phyloP scores from a whole-genome alignment of 257 asterid species.

The Nicotiana obtusifolia region DNA sequence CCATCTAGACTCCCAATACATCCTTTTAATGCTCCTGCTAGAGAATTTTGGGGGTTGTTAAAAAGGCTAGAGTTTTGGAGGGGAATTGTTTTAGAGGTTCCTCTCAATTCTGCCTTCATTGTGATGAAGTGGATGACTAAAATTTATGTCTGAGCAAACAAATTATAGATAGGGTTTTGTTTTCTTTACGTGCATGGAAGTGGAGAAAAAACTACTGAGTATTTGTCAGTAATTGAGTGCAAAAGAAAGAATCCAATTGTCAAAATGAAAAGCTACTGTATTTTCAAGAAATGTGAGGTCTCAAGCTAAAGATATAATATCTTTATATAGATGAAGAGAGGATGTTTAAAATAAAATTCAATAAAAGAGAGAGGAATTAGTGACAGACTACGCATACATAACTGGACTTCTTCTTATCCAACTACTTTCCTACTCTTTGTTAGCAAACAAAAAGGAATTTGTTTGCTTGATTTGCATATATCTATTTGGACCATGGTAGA shows the following conservation, averaged over 20 bases:
- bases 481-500: background rate
- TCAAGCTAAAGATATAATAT: background rate
- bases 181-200: background rate
- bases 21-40: conserved; percentile 44
- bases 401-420: background rate
- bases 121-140: background rate
- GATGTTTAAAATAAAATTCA: background rate
- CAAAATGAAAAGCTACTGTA: background rate
- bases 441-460: background rate
- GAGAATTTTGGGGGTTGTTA: conserved; percentile 30
- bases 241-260: too few relatives aligned
- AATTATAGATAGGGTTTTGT: background rate
- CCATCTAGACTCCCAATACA: conserved; percentile 58
- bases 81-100: conserved; percentile 28
- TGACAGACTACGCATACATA: background rate
- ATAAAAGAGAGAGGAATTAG: background rate
- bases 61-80: conserved; percentile 36
- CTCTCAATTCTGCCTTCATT: conserved; percentile 50
- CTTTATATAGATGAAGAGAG: background rate
- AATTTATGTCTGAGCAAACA: background rate
- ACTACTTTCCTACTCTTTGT: background rate
- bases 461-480: conserved; percentile 1
- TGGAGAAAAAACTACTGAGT: background rate
- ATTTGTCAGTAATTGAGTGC: too few relatives aligned
- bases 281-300: too few relatives aligned